Percentiles rank a stretch among this genome's conserved stretches.
phyloP scores from a whole-genome alignment of 768 basidiomycete genomes.

The Calocybe indica region DNA sequence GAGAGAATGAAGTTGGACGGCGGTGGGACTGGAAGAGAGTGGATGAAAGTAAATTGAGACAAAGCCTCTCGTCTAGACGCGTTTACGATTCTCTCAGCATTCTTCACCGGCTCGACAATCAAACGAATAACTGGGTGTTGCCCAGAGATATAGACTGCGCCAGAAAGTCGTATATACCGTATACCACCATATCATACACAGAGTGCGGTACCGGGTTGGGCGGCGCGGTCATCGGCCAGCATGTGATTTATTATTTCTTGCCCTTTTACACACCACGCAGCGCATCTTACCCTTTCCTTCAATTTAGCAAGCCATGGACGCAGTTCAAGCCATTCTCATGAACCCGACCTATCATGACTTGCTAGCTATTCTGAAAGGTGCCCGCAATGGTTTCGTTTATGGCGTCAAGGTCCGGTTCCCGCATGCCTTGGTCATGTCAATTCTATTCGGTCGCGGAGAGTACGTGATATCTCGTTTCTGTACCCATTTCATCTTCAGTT shows the following conservation, averaged over 20 bases:
- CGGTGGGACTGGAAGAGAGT: too few relatives aligned
- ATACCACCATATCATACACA: too few relatives aligned
- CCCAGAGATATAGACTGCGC: too few relatives aligned
- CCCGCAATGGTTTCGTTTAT: slow-evolving; percentile 85
- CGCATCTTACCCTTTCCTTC: not conserved
- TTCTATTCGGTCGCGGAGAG: slow-evolving; percentile 90
- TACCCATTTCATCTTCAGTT: slow-evolving; percentile 5
- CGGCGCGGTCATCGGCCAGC: too few relatives aligned
- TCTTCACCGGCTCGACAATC: too few relatives aligned
- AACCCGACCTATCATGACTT: slow-evolving; percentile 85
- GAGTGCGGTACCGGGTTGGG: too few relatives aligned
- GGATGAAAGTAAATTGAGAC: too few relatives aligned
- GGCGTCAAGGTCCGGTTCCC: slow-evolving; percentile 91
- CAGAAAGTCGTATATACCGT: too few relatives aligned
- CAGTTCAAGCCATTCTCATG: slow-evolving; percentile 42
- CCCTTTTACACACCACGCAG: not conserved
- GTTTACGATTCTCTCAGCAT: too few relatives aligned
- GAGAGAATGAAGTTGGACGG: not conserved
- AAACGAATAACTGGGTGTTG: too few relatives aligned
- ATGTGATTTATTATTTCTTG: slow-evolving; percentile 14
- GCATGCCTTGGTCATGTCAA: slow-evolving; percentile 94
- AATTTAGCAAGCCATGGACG: slow-evolving; percentile 17
- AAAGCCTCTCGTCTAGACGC: too few relatives aligned
- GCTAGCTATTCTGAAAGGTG: slow-evolving; percentile 91
- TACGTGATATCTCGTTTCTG: slow-evolving; percentile 35